Evolutionary conservation across 139 green algal genomes (phyloP).

Genomic region (Chlamydomonas sp.): DNA sequence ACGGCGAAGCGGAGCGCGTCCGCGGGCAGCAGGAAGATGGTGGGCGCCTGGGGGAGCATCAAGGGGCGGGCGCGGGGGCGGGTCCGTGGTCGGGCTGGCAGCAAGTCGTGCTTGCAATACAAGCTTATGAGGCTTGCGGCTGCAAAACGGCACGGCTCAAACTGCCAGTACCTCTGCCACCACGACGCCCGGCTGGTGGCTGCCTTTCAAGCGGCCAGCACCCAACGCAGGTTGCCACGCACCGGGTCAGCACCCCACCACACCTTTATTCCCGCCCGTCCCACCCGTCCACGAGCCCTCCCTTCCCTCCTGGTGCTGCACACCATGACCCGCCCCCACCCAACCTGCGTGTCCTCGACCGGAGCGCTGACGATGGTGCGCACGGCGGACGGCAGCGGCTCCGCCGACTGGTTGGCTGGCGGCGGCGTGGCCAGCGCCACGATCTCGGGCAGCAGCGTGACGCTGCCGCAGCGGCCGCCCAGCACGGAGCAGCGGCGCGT

Average conservation of each 20-base stretch:
- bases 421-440: neutral
- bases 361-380: neutral
- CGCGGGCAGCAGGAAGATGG: slow-evolving; percentile 22
- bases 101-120: too few relatives aligned
- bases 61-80: neutral
- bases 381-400: neutral
- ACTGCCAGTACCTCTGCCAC: too few relatives aligned
- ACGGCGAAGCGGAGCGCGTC: slow-evolving; percentile 15
- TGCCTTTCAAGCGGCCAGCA: too few relatives aligned
- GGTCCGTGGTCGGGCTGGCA: neutral
- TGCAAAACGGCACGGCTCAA: too few relatives aligned
- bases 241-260: neutral
- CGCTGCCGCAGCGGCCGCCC: slow-evolving; percentile 13
- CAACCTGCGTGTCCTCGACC: neutral
- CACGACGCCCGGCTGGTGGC: too few relatives aligned
- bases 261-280: neutral
- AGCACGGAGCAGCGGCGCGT: slow-evolving; percentile 34
- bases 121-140: too few relatives aligned
- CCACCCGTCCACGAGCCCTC: neutral
- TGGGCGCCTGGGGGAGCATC: neutral
- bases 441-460: neutral
- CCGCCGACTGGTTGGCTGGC: neutral
- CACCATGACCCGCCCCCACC: neutral
- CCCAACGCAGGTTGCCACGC: neutral
- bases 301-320: neutral